Evolutionary conservation across 108 stramenopile species (phyloP).

Genomic region (Conticribra weissflogii): DNA sequence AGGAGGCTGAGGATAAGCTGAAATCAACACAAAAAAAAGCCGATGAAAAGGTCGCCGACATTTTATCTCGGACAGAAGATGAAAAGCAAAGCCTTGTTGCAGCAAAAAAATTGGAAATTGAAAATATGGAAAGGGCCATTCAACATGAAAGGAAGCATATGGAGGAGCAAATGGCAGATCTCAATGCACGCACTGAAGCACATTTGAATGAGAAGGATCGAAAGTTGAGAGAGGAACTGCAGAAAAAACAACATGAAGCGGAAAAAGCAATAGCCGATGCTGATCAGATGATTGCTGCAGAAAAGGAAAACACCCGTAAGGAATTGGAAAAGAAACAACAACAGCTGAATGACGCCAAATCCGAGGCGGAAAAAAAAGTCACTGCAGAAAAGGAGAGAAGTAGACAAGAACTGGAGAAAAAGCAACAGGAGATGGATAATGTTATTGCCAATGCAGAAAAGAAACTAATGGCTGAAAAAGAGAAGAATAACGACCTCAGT

Average conservation of each 20-base stretch:
- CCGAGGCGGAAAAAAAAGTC: slow-evolving; percentile 11
- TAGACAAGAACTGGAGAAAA: slow-evolving; percentile 11
- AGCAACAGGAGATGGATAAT: slow-evolving; percentile 13
- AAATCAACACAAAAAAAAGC: slow-evolving; percentile 1
- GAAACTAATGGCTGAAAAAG: slow-evolving; percentile 5
- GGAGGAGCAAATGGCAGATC: slow-evolving; percentile 17
- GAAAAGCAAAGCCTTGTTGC: too few relatives aligned
- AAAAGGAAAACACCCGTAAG: slow-evolving; percentile 10
- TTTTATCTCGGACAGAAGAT: too few relatives aligned
- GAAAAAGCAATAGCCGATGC: slow-evolving; percentile 17
- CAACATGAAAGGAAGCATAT: slow-evolving; percentile 1
- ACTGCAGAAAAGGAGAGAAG: slow-evolving; percentile 8
- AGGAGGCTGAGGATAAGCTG: neutral
- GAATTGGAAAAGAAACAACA: slow-evolving; percentile 19
- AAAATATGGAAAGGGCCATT: too few relatives aligned
- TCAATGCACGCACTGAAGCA: neutral
- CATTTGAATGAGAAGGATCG: slow-evolving; percentile 8
- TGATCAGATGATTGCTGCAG: slow-evolving; percentile 7
- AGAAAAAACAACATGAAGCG: slow-evolving; percentile 14
- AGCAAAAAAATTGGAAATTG: too few relatives aligned
- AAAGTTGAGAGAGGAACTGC: slow-evolving; percentile 6
- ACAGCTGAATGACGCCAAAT: slow-evolving; percentile 11
- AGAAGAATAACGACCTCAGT: slow-evolving; percentile 4
- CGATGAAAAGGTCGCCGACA: slow-evolving; percentile 6
- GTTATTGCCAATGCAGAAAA: slow-evolving; percentile 16